Evolutionary conservation across 345 rosid genomes (phyloP), one percentile per base, ranked within the genome.

Genomic region (Acer campestre): DNA sequence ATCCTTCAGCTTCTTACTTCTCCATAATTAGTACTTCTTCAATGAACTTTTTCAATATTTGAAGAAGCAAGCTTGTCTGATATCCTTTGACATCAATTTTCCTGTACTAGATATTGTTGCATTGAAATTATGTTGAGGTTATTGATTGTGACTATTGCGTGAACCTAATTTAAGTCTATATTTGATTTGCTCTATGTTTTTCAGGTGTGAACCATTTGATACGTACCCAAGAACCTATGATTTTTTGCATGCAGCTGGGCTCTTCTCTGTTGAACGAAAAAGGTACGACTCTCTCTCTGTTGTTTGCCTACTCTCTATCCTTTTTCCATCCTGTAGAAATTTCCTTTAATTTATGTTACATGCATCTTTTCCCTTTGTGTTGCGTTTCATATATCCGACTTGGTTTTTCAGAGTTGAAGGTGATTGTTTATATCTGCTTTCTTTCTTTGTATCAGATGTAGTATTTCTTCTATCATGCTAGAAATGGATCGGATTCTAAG

Each of bases 401-500:
- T 38, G 22, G 40, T 73, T 23, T 23, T 12, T 12, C 23, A 13
- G 67, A 61, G 17, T 42, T 53, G 44, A 61, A 68, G 58, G 20
- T 61, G 40, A 27, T 14, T 20, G 7, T 38, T 73, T 71, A 25
- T 16, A 66, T 67, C 29, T 25, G 3, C 74, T 56, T 58, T 67
- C 13, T 64, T 51, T 42, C 40, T 51, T 73, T 27, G 61, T 62
- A 56, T 83, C 87, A 96, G 99, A 79, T 96, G 99, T 82, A 94
- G 90, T 62, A 86, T 94, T 89, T 89, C 98, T 46, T 85, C 91
- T 1, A 92, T 94, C 69, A 91, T 96, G 98, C 92, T 96, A 16
- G 98, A 96, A 88, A 96, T 96, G 99, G 99, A 96, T 80, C 88
- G 99, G 75, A 92, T 96, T 3, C 82, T 96, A 70, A 90, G 99